Evolutionary conservation across 345 rosid species (phyloP).

Genomic region (Citrus inodora): DNA sequence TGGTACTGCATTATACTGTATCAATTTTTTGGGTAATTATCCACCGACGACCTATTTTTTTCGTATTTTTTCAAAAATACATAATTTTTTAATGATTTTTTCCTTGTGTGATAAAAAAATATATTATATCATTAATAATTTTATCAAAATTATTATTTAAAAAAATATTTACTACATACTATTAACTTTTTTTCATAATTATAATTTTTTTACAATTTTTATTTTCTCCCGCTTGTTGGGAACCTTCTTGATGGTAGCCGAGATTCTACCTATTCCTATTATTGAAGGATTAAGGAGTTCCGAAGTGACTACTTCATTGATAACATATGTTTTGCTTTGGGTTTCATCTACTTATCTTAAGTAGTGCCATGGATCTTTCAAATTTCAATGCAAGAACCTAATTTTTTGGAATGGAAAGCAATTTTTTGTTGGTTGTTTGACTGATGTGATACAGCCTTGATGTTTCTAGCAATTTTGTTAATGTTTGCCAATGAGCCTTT

Average conservation of each 20-base stretch:
- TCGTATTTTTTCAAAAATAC: fast-evolving
- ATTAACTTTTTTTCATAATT: too few relatives aligned
- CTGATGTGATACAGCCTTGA: not conserved
- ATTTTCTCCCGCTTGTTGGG: conserved; percentile 74
- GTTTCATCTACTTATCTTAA: conserved; percentile 70
- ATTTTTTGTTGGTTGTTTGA: conserved; percentile 7
- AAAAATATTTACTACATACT: too few relatives aligned
- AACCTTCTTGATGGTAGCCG: conserved; percentile 91
- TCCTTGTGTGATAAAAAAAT: too few relatives aligned
- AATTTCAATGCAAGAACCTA: conserved; percentile 8
- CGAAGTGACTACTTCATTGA: conserved; percentile 75
- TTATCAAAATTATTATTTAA: too few relatives aligned
- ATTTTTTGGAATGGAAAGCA: conserved; percentile 12
- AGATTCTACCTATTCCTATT: conserved; percentile 79
- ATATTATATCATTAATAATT: too few relatives aligned
- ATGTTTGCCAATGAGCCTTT: not conserved
- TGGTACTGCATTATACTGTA: too few relatives aligned
- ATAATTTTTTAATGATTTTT: too few relatives aligned
- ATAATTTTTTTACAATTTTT: conserved; percentile 20
- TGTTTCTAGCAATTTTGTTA: not conserved
- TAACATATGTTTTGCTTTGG: conserved; percentile 75
- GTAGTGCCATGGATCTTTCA: conserved; percentile 26
- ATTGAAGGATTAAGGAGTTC: conserved; percentile 76
- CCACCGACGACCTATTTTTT: too few relatives aligned
- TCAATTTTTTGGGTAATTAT: too few relatives aligned